A percentile compares a stretch with the other conserved stretches of the same genome.
These are phyloP conservation scores for Boletellus ananas DNA, from an alignment of 768 basidiomycete genomes.

Conservation along the genomic window DNA sequence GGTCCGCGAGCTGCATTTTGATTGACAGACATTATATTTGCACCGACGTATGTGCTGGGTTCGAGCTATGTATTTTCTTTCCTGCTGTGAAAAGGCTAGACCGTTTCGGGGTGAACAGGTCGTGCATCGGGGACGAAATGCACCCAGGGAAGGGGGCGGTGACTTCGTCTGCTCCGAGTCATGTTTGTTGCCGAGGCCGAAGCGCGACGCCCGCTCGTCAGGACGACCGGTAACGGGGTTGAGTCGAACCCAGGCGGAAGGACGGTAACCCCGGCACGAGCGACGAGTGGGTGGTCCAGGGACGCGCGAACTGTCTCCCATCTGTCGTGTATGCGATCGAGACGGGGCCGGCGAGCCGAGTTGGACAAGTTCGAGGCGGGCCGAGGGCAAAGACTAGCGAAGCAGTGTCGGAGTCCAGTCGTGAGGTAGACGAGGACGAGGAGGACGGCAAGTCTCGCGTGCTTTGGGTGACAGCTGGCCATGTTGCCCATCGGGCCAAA, in stretches of 20 bases:
- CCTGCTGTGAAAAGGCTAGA: not conserved
- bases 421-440: conserved; percentile 24
- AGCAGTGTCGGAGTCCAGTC: conserved; percentile 10
- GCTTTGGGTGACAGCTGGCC: conserved; percentile 9
- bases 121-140: conserved; percentile 18
- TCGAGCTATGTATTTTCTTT: not conserved
- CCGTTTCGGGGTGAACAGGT: not conserved
- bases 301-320: conserved; percentile 32
- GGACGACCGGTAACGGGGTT: not conserved
- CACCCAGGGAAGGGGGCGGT: conserved; percentile 14
- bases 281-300: conserved; percentile 26
- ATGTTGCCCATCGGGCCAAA: not conserved
- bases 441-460: conserved; percentile 15
- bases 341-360: not conserved
- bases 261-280: conserved; percentile 6
- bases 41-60: not conserved
- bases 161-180: conserved; percentile 5
- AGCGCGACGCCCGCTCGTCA: conserved; percentile 18
- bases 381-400: not conserved
- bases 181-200: conserved; percentile 22
- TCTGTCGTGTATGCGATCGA: conserved; percentile 26
- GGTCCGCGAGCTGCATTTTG: not conserved
- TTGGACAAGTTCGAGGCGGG: not conserved
- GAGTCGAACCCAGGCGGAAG: not conserved
- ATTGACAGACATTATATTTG: not conserved